Percentiles rank a stretch among this genome's conserved stretches.
Conservation (phyloP, 2,329 filamentous ascomycete genomes). For the Fusarium liriodendri region DNA sequence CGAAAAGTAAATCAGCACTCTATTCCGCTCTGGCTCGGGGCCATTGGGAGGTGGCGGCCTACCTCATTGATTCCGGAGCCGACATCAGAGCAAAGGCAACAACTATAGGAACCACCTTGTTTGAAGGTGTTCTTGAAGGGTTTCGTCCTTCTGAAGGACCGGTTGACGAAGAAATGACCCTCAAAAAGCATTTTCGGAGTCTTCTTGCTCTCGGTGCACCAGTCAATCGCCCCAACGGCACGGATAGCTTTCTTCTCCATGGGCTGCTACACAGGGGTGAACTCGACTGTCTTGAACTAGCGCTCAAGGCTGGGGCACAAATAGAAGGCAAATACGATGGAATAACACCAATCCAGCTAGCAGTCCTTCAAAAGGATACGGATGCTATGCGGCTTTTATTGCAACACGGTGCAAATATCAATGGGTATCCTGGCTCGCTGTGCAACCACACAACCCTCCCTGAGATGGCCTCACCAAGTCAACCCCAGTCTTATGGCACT, state of each 20-base stretch:
- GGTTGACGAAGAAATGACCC: no score
- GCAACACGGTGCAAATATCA: not conserved
- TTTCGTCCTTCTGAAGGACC: no score
- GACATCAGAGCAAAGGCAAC: not conserved
- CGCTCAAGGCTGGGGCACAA: not conserved
- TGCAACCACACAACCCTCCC: not conserved
- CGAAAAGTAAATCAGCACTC: not conserved
- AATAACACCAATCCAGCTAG: not conserved
- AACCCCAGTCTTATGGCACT: no score
- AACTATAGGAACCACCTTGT: not conserved
- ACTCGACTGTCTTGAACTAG: not conserved
- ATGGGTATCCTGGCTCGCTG: not conserved
- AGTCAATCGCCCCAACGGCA: not conserved
- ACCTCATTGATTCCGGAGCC: not conserved
- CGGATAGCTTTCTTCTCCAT: not conserved
- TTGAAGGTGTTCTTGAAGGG: no score
- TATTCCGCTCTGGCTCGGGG: fast-evolving
- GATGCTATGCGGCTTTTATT: not conserved
- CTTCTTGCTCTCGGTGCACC: not conserved
- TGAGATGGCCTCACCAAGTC: not conserved
- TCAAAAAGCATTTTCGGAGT: fast-evolving
- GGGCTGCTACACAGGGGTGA: fast-evolving
- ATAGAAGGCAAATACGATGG: not conserved
- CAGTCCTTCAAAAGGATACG: not conserved
- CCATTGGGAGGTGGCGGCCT: not conserved